Evolutionary conservation across 768 basidiomycete species (phyloP), one percentile per base, ranked within the genome.

Genomic region (Neoboletus subvelutipes): DNA sequence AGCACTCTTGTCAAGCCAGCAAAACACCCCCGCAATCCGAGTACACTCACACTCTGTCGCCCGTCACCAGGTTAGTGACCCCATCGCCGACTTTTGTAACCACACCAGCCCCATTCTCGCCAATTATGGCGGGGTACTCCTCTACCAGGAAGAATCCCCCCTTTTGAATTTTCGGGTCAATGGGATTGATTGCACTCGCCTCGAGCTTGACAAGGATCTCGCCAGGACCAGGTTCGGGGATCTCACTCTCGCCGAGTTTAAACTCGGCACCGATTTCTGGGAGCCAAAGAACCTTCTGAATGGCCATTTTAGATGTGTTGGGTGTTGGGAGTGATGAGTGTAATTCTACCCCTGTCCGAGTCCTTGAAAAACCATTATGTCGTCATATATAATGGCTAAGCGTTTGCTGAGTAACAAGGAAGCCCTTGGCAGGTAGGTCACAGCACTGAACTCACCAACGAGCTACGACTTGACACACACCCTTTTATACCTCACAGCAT

Each of bases 111-210:
- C 60, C 67, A 26, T 77, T 75, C 20, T 62, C 63, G n/a, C 76
- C 79, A 12, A 74, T 49, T 50, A 77, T 59, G 26, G 64, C 60
- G 0, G 78, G 78, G 56, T 63, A 81, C 10, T 66, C 51, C n/a
- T 74, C 57, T n/a, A 79, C 43, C 11, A 58, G 1, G 45, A 51
- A 48, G 20, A 58, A 56, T 3, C 54, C 56, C 17, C 12, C 13
- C 33, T 51, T 59, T 41, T 55, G 61, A 28, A 60, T 40, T 5
- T 17, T 45, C 54, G 54, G 50, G 58, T 84, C 80, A 2, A 76
- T 64, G 1, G 81, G 81, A 55, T 82, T 80, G n/a, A 82, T 58
- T 3, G 75, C 73, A 0, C 74, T 70, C 1, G 80, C 70, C 43
- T 72, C 58, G 45, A 80, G 59, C 56, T 75, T 75, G 61, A 80